These are phyloP conservation scores for Yamadazyma sp. DNA, from an alignment of 805 yeast species.

Conservation along the genomic window DNA sequence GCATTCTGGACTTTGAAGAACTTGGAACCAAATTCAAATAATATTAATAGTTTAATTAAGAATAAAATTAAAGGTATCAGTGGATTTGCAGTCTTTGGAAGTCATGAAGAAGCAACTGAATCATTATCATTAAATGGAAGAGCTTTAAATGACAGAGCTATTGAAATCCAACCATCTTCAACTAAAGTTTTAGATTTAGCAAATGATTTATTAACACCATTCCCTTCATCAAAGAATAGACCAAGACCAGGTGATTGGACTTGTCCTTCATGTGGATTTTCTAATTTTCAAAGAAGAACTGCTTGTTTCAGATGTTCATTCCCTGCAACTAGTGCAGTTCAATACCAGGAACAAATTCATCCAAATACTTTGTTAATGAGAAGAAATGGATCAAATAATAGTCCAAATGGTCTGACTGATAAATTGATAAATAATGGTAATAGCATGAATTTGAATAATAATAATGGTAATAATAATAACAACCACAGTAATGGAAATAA, in stretches of 20 bases:
- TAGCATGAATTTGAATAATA: conserved; percentile 4
- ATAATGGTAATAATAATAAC: conserved; percentile 11
- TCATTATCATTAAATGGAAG: conserved; percentile 79
- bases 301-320: conserved; percentile 92
- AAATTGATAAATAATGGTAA: conserved; percentile 15
- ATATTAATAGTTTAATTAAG: conserved; percentile 18
- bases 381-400: conserved; percentile 5
- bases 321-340: conserved; percentile 73
- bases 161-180: conserved; percentile 88
- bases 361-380: conserved; percentile 15
- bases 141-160: conserved; percentile 62
- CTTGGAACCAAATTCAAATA: conserved; percentile 26
- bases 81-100: conserved; percentile 82
- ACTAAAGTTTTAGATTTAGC: conserved; percentile 76
- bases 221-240: conserved; percentile 80
- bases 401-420: conserved; percentile 10
- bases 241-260: conserved; percentile 98
- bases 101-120: conserved; percentile 84
- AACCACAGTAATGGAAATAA: background rate
- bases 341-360: conserved; percentile 62
- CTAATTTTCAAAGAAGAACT: conserved; percentile 89
- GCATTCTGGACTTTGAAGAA: conserved; percentile 85
- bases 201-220: conserved; percentile 75
- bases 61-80: conserved; percentile 46
- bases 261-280: conserved; percentile 95